A percentile compares a stretch with the other conserved stretches of the same genome.
Conservation (phyloP, 768 basidiomycete species). For the Lentinula edodes region DNA sequence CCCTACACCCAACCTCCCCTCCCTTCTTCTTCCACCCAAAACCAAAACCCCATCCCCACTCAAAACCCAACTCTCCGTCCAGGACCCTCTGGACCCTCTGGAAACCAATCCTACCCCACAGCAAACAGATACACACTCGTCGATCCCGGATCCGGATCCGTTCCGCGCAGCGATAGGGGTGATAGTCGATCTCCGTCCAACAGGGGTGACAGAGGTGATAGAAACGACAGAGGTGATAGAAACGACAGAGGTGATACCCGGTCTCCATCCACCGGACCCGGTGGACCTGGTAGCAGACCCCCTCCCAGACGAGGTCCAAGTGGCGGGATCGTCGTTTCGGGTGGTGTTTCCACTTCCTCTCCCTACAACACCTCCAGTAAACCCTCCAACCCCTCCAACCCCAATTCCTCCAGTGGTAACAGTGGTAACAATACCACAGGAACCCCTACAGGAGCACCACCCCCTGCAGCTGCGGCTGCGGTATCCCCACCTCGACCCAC, state of each 20-base stretch:
- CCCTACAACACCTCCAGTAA: background rate
- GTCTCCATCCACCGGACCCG: background rate
- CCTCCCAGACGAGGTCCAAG: background rate
- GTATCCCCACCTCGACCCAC: background rate
- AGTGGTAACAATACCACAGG: too few relatives aligned
- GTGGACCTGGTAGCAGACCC: background rate
- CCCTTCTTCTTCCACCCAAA: too few relatives aligned
- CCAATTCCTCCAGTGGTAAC: background rate
- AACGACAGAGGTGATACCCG: background rate
- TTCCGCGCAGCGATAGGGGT: background rate
- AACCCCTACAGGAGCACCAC: background rate
- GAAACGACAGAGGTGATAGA: too few relatives aligned
- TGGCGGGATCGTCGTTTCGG: too few relatives aligned
- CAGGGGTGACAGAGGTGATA: too few relatives aligned
- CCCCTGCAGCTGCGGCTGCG: background rate
- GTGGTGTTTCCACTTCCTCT: background rate
- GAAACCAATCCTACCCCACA: background rate
- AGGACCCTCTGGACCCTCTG: too few relatives aligned
- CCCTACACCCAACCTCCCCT: too few relatives aligned
- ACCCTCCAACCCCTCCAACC: background rate
- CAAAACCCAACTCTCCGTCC: too few relatives aligned
- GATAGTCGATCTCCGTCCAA: too few relatives aligned
- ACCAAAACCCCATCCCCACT: too few relatives aligned
- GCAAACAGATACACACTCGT: slow-evolving; percentile 3
- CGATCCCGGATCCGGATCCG: background rate